phyloP scores from a whole-genome alignment of 495 filamentous ascomycete species.

The Chaetomidium leptoderma region DNA sequence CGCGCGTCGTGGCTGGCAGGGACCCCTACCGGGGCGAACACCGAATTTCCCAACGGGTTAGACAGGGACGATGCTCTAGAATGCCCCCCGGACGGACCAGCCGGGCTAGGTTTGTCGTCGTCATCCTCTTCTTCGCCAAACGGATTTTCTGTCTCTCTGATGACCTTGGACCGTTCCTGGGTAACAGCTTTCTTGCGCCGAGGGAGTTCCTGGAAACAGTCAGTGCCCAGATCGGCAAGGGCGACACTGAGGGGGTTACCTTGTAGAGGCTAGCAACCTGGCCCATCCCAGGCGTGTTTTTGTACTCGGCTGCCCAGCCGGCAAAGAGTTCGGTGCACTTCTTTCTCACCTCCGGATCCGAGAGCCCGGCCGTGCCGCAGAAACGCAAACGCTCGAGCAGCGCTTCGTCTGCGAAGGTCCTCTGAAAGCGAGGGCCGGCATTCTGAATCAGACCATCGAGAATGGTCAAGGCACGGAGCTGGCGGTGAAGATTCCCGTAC shows the following conservation, averaged over 20 bases:
- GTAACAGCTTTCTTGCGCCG: conserved; percentile 53
- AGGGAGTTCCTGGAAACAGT: conserved; percentile 48
- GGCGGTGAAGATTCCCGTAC: conserved; percentile 89
- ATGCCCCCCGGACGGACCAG: conserved; percentile 28
- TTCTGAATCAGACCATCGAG: conserved; percentile 95
- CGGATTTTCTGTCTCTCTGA: conserved; percentile 67
- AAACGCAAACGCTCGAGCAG: conserved; percentile 88
- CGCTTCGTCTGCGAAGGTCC: conserved; percentile 85
- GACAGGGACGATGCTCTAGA: conserved; percentile 26
- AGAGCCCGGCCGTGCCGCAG: conserved; percentile 76
- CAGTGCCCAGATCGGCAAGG: too few species aligned
- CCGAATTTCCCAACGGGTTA: conserved; percentile 19
- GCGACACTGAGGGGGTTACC: too few species aligned
- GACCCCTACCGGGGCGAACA: too few species aligned
- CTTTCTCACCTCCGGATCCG: conserved; percentile 76
- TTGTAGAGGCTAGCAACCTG: conserved; percentile 76
- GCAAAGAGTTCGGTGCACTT: conserved; percentile 84
- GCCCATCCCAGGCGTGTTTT: conserved; percentile 74
- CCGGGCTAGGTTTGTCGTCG: conserved; percentile 17
- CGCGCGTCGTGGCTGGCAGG: conserved; percentile 26
- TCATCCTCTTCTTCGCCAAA: conserved; percentile 58
- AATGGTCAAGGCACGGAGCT: conserved; percentile 83
- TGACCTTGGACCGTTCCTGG: conserved; percentile 73
- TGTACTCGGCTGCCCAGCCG: conserved; percentile 82
- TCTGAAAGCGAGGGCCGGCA: conserved; percentile 82